Percentiles rank a stretch among this genome's conserved stretches.
Conservation (phyloP, 495 filamentous ascomycete genomes). For the Penicillium angulare region DNA sequence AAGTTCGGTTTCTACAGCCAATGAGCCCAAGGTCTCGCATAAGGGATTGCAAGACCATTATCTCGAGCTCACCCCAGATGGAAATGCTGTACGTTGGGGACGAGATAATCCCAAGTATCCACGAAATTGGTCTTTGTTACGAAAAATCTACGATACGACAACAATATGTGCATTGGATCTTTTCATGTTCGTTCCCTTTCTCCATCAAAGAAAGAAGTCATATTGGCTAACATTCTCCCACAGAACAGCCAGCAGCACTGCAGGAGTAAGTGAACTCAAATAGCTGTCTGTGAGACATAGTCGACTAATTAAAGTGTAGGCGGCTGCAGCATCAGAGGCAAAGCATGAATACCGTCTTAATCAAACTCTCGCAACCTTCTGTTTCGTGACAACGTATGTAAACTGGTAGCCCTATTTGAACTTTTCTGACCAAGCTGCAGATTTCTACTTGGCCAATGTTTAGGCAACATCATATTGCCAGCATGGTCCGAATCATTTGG, state of each 20-base stretch:
- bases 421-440: conserved; percentile 15
- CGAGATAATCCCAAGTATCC: conserved; percentile 37
- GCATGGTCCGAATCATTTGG: conserved; percentile 54
- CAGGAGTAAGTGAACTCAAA: conserved; percentile 42
- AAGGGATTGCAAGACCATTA: conserved; percentile 16
- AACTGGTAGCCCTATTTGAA: background rate
- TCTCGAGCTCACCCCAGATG: conserved; percentile 37
- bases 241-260: conserved; percentile 42
- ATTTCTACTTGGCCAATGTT: conserved; percentile 49
- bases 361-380: conserved; percentile 33
- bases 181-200: conserved; percentile 28
- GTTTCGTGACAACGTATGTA: conserved; percentile 39
- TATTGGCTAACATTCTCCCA: conserved; percentile 5
- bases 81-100: conserved; percentile 37
- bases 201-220: background rate
- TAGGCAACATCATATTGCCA: conserved; percentile 50
- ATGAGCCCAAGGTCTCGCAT: conserved; percentile 16
- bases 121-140: conserved; percentile 34
- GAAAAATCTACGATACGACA: conserved; percentile 36
- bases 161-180: conserved; percentile 42
- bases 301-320: conserved; percentile 14
- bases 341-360: conserved; percentile 28
- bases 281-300: background rate
- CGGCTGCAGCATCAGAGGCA: conserved; percentile 34
- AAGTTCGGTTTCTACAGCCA: conserved; percentile 1